Conservation (phyloP, 345 rosid species). For the Limnanthes douglasii region DNA sequence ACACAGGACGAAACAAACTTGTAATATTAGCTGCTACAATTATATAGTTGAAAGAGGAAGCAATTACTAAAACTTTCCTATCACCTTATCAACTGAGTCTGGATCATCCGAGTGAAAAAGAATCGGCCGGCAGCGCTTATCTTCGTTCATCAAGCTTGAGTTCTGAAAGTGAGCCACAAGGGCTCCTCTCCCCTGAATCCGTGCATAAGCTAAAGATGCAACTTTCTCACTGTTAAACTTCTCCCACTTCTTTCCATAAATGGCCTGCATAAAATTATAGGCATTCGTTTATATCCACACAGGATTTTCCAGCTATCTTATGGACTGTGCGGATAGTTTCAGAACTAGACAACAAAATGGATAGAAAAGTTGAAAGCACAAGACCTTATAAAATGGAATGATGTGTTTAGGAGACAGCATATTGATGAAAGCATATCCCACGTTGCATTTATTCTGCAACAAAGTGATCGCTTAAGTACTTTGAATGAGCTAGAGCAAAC, state of each 20-base stretch:
- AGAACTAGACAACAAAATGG: not conserved
- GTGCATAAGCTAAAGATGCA: conserved; percentile 75
- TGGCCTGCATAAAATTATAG: conserved; percentile 30
- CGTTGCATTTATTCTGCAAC: conserved; percentile 71
- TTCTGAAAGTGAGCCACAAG: conserved; percentile 78
- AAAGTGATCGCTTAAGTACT: too few relatives aligned
- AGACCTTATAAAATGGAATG: conserved; percentile 54
- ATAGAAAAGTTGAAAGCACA: not conserved
- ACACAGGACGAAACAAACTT: too few relatives aligned
- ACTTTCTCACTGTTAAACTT: conserved; percentile 88
- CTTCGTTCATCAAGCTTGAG: conserved; percentile 88
- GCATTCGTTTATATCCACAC: not conserved
- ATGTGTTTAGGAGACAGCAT: conserved; percentile 62
- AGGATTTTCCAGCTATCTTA: not conserved
- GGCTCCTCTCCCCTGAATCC: conserved; percentile 70
- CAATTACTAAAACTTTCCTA: too few relatives aligned
- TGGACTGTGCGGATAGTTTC: not conserved
- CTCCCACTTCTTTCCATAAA: conserved; percentile 86
- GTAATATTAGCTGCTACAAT: too few relatives aligned
- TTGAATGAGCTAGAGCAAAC: too few relatives aligned
- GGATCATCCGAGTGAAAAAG: conserved; percentile 29
- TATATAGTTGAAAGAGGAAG: too few relatives aligned
- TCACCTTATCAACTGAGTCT: too few relatives aligned
- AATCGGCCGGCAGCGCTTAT: conserved; percentile 78
- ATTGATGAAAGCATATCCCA: conserved; percentile 76